Evolutionary conservation across 2,329 filamentous ascomycete species (phyloP).

Genomic region (Phaeosphaeriaceae sp.): DNA sequence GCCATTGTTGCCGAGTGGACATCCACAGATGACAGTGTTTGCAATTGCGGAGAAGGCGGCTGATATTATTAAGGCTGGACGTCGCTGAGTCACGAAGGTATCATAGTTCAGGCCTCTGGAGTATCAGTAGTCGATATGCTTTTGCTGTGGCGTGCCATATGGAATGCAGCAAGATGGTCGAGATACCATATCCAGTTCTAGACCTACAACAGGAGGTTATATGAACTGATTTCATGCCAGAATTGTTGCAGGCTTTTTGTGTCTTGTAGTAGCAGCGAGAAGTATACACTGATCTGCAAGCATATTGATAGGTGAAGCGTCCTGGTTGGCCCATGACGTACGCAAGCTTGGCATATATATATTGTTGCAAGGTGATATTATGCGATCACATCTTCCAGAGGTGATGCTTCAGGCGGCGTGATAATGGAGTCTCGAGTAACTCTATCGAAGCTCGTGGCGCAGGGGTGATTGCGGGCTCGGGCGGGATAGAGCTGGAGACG

Average conservation of each 20-base stretch:
- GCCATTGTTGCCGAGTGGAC: constrained; percentile 2
- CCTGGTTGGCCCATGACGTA: background rate
- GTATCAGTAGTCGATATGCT: no score
- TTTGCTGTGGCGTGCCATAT: no score
- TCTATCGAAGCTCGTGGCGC: background rate
- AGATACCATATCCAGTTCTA: no score
- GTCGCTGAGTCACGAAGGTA: no score
- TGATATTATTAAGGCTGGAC: background rate
- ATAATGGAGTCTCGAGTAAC: background rate
- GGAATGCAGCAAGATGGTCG: no score
- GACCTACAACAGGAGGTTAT: no score
- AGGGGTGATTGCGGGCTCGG: background rate
- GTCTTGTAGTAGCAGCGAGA: background rate
- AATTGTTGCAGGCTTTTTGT: no score
- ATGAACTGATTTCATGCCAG: no score
- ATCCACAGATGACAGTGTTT: constrained; percentile 20
- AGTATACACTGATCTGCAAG: background rate
- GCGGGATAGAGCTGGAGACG: background rate
- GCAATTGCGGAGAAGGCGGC: constrained; percentile 19
- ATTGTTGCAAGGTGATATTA: background rate
- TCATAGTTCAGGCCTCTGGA: no score
- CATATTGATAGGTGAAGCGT: background rate
- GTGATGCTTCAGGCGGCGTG: no score
- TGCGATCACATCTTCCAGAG: no score
- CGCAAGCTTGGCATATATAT: background rate